Evolutionary conservation across 441 rosid genomes (phyloP).

Genomic region (Adansonia grandidieri): DNA sequence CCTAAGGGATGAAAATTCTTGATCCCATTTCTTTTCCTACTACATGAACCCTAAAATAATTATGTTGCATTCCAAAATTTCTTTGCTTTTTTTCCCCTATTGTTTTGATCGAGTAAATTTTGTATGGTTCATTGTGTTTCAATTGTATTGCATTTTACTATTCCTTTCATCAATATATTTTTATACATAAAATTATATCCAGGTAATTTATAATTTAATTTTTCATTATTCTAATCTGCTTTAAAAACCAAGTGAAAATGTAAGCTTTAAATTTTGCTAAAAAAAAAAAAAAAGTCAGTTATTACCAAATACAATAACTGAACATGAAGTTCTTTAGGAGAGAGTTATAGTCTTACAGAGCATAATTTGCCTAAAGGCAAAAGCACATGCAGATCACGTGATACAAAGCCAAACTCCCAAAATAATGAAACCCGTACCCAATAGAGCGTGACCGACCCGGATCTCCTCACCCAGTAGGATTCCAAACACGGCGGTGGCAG

Average conservation of each 20-base stretch:
- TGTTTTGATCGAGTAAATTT: neutral
- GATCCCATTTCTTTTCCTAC: conserved; percentile 18
- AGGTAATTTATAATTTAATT: neutral
- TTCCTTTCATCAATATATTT: conserved; percentile 1
- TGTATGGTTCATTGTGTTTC: conserved; percentile 14
- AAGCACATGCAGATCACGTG: conserved; percentile 30
- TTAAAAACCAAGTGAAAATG: neutral
- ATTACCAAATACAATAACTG: neutral
- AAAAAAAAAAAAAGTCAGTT: no score
- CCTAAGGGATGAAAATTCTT: neutral
- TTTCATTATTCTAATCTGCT: neutral
- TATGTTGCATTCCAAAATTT: neutral
- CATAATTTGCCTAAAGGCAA: neutral
- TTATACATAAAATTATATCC: neutral
- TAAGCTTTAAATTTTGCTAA: neutral
- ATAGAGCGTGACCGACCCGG: conserved; percentile 53
- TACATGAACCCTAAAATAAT: neutral
- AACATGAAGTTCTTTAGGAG: neutral
- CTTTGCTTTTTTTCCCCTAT: neutral
- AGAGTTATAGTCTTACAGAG: neutral
- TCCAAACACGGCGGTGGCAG: conserved; percentile 80
- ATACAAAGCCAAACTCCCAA: conserved; percentile 85
- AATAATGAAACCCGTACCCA: conserved; percentile 72
- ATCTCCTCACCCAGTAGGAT: conserved; percentile 74
- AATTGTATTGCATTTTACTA: neutral